Percentiles rank a stretch among this genome's conserved stretches.
These are phyloP conservation scores for Musa troglodytarum DNA, from an alignment of 176 grass and related monocot genomes.

Conservation along the genomic window DNA sequence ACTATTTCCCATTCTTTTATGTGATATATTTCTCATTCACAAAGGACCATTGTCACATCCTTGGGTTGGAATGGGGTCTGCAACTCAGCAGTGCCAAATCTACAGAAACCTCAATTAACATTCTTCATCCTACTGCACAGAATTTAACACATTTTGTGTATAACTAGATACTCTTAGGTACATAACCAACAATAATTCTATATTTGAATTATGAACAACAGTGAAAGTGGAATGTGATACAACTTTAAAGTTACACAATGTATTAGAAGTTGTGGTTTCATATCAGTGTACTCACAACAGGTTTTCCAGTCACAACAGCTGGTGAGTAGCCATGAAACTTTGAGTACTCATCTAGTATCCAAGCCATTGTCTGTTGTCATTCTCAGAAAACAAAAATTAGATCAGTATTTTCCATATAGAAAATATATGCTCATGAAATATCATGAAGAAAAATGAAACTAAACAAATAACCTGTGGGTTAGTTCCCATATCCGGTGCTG, in stretches of 20 bases:
- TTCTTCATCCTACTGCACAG: neutral
- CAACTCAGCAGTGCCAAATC: neutral
- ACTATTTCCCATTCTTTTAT: neutral
- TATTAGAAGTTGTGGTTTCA: neutral
- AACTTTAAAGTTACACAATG: too few relatives aligned
- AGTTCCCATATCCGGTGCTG: conserved; percentile 94
- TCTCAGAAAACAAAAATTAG: neutral
- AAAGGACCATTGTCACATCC: neutral
- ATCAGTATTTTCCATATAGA: neutral
- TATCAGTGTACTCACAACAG: conserved; percentile 52
- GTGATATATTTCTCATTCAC: neutral
- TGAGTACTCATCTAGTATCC: conserved; percentile 94
- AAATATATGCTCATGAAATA: neutral
- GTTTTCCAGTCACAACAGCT: conserved; percentile 93
- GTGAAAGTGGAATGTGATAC: too few relatives aligned
- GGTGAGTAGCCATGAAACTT: conserved; percentile 92
- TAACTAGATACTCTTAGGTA: neutral
- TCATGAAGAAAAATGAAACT: neutral
- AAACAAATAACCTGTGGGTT: conserved; percentile 51
- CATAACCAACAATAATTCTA: neutral
- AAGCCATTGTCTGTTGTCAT: conserved; percentile 69
- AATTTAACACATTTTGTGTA: neutral
- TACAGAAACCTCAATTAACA: neutral
- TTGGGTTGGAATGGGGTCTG: neutral
- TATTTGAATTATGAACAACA: neutral